Evolutionary conservation across 768 basidiomycete genomes (phyloP), one percentile per base, ranked within the genome.

Genomic region (Tylopilus subfusipes): DNA sequence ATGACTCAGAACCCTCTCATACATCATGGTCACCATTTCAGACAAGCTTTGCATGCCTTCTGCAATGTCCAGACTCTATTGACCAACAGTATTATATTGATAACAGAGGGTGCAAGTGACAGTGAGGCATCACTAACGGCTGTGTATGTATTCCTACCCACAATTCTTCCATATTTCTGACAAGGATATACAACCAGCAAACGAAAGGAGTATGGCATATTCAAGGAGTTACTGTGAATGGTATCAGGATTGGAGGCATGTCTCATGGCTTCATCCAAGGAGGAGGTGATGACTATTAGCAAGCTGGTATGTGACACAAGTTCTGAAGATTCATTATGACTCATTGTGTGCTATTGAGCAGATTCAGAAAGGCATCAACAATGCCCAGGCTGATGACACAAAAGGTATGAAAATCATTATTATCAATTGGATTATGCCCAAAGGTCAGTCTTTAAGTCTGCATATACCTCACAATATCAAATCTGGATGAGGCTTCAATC

Each of bases 21-120:
- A n/a, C 62, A 65, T 27, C 54, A 63, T 42, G 58, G 66, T 5
- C 47, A 42, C 4, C 66, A 68, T 33, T 68, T 68, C 24, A 55
- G 65, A 3, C 14, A 53, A 31, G 56, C 56, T 1, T 42, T 64
- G 3, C 59, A 65, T 42, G 54, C 60, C 0, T 58, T 67, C 11
- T 68, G 65, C 44, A 57, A 50, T 38, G 38, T 68, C 9, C 62
- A 63, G 16, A 39, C 51, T 9, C 44, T 67, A 3, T 10, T 68
- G 27, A 59, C 52, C 46, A 67, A 50, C 33, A 40, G 39, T 4
- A 9, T 39, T 7, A 9, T 30, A 3, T 30, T 50, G 9, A 43
- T 27, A 18, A 22, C 22, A 4, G 10, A 33, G 2, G 10, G 31
- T 33, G 31, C 31, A n/a, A n/a, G n/a, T n/a, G n/a, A n/a, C n/a